A percentile compares a stretch with the other conserved stretches of the same genome.
Conservation (phyloP, 768 basidiomycete species). For the Leccinum disarticulatum region DNA sequence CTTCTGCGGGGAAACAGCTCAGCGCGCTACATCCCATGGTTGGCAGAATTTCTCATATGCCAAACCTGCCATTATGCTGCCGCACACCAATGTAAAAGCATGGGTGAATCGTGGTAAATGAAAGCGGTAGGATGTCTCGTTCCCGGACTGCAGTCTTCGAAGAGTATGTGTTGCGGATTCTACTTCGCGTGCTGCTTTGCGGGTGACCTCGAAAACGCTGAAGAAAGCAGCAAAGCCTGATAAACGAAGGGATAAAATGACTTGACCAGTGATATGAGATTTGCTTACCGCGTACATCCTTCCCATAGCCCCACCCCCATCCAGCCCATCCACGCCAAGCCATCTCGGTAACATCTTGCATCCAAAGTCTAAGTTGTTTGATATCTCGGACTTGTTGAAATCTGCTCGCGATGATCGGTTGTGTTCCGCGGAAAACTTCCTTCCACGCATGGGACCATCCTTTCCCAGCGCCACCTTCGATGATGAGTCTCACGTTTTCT, state of each 20-base stretch:
- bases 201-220: constrained; percentile 75
- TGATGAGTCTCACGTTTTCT: constrained; percentile 65
- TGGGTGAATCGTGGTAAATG: constrained; percentile 55
- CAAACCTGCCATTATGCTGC: constrained; percentile 75
- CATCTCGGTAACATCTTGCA: constrained; percentile 75
- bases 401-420: constrained; percentile 25
- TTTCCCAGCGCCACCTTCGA: constrained; percentile 61
- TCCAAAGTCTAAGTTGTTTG: constrained; percentile 69
- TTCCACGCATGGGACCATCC: constrained; percentile 79
- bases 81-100: constrained; percentile 64
- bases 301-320: constrained; percentile 74
- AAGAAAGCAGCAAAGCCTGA: constrained; percentile 81
- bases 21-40: constrained; percentile 73
- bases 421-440: constrained; percentile 65
- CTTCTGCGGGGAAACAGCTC: constrained; percentile 43
- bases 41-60: constrained; percentile 64
- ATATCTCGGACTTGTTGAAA: constrained; percentile 49
- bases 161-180: constrained; percentile 31
- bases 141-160: constrained; percentile 17
- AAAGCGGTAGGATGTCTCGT: constrained; percentile 22
- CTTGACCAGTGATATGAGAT: background rate
- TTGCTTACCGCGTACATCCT: constrained; percentile 66
- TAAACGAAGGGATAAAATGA: constrained; percentile 10
- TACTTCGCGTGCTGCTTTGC: constrained; percentile 48
- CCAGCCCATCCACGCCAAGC: constrained; percentile 82